Evolutionary conservation across 1,139 yeast species (phyloP).

Genomic region (Sugiyamaella pinicola): DNA sequence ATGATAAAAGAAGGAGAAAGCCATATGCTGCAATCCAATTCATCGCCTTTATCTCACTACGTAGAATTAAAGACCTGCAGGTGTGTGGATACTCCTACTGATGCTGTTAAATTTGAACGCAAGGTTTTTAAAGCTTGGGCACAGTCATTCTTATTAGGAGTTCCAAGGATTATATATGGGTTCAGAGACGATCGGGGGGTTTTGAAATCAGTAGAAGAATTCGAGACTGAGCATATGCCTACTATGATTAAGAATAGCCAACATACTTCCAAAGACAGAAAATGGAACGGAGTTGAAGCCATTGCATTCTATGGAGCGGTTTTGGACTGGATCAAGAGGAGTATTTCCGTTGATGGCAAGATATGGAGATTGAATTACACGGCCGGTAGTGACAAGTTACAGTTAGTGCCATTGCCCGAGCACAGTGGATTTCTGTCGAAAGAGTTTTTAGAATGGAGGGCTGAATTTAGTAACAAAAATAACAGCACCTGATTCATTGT

Average conservation of each 20-base stretch:
- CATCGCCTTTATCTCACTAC: constrained; percentile 63
- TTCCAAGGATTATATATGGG: constrained; percentile 77
- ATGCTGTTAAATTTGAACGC: constrained; percentile 64
- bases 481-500: neutral
- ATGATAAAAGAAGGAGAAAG: neutral
- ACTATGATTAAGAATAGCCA: constrained; percentile 48
- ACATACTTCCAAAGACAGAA: constrained; percentile 37
- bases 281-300: constrained; percentile 72
- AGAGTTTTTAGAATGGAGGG: constrained; percentile 67
- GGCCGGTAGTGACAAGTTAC: constrained; percentile 45
- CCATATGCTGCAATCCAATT: constrained; percentile 2
- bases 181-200: constrained; percentile 74
- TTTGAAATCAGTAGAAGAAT: constrained; percentile 71
- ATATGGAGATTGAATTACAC: constrained; percentile 52
- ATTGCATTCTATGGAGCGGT: constrained; percentile 85
- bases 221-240: constrained; percentile 78
- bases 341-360: constrained; percentile 53
- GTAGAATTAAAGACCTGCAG: constrained; percentile 80
- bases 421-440: constrained; percentile 49
- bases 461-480: constrained; percentile 3
- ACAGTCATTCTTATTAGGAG: constrained; percentile 85
- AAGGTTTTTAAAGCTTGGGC: constrained; percentile 86
- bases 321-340: constrained; percentile 69
- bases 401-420: constrained; percentile 45
- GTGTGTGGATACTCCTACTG: constrained; percentile 54